A percentile compares a stretch with the other conserved stretches of the same genome.
phyloP scores from a whole-genome alignment of 2,329 filamentous ascomycete genomes.

The Tothia fuscella region DNA sequence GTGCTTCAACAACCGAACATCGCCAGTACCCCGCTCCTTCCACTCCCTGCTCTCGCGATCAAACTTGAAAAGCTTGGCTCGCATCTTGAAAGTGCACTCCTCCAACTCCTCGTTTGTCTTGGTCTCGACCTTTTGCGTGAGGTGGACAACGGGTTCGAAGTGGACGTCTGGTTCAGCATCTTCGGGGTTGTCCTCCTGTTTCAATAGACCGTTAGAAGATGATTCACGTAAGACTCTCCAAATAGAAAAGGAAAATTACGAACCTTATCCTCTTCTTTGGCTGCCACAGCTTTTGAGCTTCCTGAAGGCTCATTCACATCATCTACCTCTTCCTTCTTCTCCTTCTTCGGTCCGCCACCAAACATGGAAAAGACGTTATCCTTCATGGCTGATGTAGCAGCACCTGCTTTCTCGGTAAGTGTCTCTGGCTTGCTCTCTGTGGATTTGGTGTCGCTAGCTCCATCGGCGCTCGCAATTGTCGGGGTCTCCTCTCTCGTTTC shows the following conservation, averaged over 20 bases:
- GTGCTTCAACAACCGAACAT: slow-evolving; percentile 94
- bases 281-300: slow-evolving; percentile 58
- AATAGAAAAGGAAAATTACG: slow-evolving; percentile 12
- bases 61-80: slow-evolving; percentile 98
- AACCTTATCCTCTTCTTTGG: slow-evolving; percentile 55
- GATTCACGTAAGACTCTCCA: not conserved
- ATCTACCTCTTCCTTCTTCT: slow-evolving; percentile 79
- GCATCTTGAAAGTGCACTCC: slow-evolving; percentile 98
- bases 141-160: slow-evolving; percentile 90
- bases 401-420: slow-evolving; percentile 16
- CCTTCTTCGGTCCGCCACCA: slow-evolving; percentile 92
- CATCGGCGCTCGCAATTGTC: too few species aligned
- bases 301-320: slow-evolving; percentile 71
- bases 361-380: slow-evolving; percentile 92
- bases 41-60: slow-evolving; percentile 84
- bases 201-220: slow-evolving; percentile 13
- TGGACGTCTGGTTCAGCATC: slow-evolving; percentile 89
- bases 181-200: slow-evolving; percentile 57
- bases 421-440: slow-evolving; percentile 40
- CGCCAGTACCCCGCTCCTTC: slow-evolving; percentile 98
- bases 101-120: slow-evolving; percentile 98
- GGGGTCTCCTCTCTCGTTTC: too few species aligned
- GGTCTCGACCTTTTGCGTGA: slow-evolving; percentile 92
- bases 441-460: slow-evolving; percentile 19
- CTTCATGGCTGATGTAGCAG: slow-evolving; percentile 28